Evolutionary conservation across 2,329 filamentous ascomycete species (phyloP).

Genomic region (Talaromyces sp.): DNA sequence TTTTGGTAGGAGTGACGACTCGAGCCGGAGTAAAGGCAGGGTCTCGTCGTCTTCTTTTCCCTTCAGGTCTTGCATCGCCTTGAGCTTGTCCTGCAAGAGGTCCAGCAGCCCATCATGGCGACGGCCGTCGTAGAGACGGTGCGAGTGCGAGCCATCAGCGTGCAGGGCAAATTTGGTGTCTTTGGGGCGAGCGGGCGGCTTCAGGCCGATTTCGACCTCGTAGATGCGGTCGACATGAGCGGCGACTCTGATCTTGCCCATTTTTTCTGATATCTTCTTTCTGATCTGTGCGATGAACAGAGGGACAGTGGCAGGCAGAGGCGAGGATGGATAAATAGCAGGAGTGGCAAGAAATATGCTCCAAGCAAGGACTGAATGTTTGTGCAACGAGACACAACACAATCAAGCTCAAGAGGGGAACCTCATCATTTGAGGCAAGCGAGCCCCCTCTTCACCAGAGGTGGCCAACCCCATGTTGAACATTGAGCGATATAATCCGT

Average conservation of each 20-base stretch:
- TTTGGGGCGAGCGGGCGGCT: background rate
- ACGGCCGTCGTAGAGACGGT: conserved; percentile 11
- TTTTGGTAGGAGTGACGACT: background rate
- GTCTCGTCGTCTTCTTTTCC: background rate
- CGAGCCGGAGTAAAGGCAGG: conserved; percentile 1
- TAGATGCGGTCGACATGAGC: conserved; percentile 4
- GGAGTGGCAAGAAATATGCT: background rate
- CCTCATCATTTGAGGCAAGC: background rate
- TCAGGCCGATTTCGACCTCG: conserved; percentile 4
- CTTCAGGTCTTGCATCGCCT: conserved; percentile 1
- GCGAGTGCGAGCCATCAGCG: conserved; percentile 6
- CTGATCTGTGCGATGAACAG: background rate
- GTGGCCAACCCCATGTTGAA: background rate
- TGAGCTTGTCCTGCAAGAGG: conserved; percentile 9
- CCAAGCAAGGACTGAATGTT: background rate
- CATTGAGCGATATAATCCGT: background rate
- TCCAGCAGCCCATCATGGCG: conserved; percentile 10
- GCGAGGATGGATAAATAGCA: background rate
- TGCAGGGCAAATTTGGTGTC: conserved; percentile 6
- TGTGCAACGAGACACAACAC: background rate
- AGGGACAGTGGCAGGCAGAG: background rate
- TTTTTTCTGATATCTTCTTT: background rate
- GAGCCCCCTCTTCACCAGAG: background rate
- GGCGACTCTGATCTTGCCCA: conserved; percentile 9
- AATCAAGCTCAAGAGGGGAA: too few relatives aligned